Percentiles rank a stretch among this genome's conserved stretches.
These are phyloP conservation scores for Candida ponderosae DNA, from an alignment of 805 yeast species.

Conservation along the genomic window DNA sequence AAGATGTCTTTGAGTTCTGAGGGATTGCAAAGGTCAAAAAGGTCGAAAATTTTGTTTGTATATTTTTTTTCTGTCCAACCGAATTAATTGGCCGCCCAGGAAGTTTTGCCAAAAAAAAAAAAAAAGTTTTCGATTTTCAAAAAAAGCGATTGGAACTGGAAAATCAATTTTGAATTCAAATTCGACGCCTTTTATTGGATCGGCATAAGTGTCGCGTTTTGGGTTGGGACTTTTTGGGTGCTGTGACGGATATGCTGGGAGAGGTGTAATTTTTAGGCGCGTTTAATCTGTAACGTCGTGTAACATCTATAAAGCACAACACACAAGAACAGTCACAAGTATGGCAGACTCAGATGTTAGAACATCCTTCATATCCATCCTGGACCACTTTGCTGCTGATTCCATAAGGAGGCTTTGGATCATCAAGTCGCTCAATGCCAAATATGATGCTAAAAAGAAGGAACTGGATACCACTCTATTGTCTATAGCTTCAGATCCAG, in stretches of 20 bases:
- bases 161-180: too few relatives aligned
- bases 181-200: conserved; percentile 7
- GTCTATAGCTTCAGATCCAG: conserved; percentile 5
- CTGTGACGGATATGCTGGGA: neutral
- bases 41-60: too few relatives aligned
- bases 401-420: conserved; percentile 34
- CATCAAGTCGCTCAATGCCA: conserved; percentile 26
- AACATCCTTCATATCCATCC: conserved; percentile 26
- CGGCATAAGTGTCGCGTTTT: conserved; percentile 5
- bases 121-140: too few relatives aligned
- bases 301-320: neutral
- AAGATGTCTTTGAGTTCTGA: neutral
- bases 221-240: neutral
- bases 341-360: conserved; percentile 25
- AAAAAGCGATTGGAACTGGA: neutral
- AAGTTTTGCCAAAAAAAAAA: too few relatives aligned
- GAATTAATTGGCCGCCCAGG: too few relatives aligned
- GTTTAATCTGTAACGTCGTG: too few relatives aligned
- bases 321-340: neutral
- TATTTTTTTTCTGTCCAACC: too few relatives aligned
- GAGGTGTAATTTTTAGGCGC: neutral
- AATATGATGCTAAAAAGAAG: conserved; percentile 9
- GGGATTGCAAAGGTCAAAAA: neutral
- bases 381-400: conserved; percentile 37
- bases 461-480: conserved; percentile 9